Percentiles rank a stretch among this genome's conserved stretches.
Evolutionary conservation across 305 asterid species (phyloP).

Genomic region (Euphrasia arctica): DNA sequence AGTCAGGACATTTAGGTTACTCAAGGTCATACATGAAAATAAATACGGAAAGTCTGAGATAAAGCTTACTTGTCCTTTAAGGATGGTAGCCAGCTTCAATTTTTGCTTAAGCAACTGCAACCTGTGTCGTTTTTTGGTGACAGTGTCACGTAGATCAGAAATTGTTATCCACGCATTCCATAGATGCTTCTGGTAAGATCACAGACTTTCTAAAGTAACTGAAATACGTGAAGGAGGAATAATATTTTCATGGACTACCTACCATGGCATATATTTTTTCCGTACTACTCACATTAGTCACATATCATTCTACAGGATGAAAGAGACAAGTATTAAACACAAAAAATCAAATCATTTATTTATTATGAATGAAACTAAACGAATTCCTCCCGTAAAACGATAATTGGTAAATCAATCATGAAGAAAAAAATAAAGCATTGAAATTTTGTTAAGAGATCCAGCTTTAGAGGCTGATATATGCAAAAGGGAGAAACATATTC

Average conservation of each 20-base stretch:
- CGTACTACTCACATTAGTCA: too few species aligned
- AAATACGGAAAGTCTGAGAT: conserved; percentile 9
- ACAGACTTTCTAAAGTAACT: conserved; percentile 12
- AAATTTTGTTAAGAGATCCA: neutral
- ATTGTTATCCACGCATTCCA: conserved; percentile 95
- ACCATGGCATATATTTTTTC: too few species aligned
- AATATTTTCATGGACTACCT: neutral
- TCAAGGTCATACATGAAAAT: neutral
- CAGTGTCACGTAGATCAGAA: conserved; percentile 75
- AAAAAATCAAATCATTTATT: too few species aligned
- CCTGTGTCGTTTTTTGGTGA: conserved; percentile 84
- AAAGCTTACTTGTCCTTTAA: conserved; percentile 73
- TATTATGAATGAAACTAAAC: too few species aligned
- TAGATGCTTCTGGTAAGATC: conserved; percentile 57
- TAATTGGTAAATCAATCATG: neutral
- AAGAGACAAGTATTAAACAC: neutral
- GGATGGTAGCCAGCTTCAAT: conserved; percentile 84
- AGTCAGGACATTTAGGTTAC: neutral
- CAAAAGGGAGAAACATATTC: too few species aligned
- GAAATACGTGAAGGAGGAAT: neutral
- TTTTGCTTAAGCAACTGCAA: conserved; percentile 84
- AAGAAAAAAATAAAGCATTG: neutral
- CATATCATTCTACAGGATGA: neutral
- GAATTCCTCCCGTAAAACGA: too few species aligned
- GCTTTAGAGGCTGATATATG: neutral